Conservation (phyloP, 345 rosid genomes). For the Iberis pinnata region DNA sequence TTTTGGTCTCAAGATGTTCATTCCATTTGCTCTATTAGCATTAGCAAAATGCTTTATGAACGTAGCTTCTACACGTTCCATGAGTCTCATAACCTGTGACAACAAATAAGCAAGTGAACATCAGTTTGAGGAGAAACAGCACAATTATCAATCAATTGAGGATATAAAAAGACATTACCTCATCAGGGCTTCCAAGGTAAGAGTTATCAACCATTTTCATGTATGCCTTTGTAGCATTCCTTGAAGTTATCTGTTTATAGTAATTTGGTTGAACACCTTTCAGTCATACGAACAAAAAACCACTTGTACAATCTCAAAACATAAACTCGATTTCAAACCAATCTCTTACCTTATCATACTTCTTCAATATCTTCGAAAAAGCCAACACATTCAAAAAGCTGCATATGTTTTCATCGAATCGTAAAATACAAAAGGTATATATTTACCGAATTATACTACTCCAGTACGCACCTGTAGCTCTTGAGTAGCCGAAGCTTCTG, state of each 20-base stretch:
- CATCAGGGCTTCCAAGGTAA: conserved; percentile 45
- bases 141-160: too few relatives aligned
- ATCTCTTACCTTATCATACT: conserved; percentile 59
- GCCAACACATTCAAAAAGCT: conserved; percentile 61
- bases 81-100: conserved; percentile 24
- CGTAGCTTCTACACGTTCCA: conserved; percentile 48
- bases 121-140: neutral
- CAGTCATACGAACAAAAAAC: neutral
- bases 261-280: conserved; percentile 15
- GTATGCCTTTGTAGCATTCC: conserved; percentile 49
- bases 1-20: conserved; percentile 49
- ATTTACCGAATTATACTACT: too few relatives aligned
- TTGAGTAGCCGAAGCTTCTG: conserved; percentile 69
- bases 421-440: too few relatives aligned
- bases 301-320: too few relatives aligned
- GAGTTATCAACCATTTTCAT: conserved; percentile 60
- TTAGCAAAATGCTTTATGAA: conserved; percentile 63
- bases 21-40: conserved; percentile 57
- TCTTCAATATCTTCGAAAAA: conserved; percentile 63
- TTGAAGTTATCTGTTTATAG: conserved; percentile 45
- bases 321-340: too few relatives aligned
- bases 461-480: conserved; percentile 39
- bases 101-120: neutral
- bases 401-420: too few relatives aligned
- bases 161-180: conserved; percentile 11